Evolutionary conservation across 2,329 filamentous ascomycete species (phyloP), one percentile per base, ranked within the genome.

Genomic region (Cryphonectria parasitica): DNA sequence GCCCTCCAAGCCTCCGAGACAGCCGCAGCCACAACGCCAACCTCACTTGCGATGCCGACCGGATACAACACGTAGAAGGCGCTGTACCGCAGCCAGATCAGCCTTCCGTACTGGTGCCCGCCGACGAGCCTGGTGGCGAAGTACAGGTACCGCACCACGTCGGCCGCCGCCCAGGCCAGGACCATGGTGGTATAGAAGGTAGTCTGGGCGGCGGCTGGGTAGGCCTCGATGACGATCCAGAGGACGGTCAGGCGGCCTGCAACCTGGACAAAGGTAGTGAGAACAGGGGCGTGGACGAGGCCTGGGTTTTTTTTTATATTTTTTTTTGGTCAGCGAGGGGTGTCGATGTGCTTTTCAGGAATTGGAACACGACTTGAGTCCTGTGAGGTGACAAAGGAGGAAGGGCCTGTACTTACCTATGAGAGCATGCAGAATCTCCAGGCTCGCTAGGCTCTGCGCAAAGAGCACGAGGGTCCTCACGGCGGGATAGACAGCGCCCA

Each of bases 11-110:
- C 66, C 28, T 68, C 66, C 25, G 13, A 60, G 1, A 72, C 31
- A 11, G 71, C 69, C 31, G 41, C 31, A 17, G 61, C 67, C 36
- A 71, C 71, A 6, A 72, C 66, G 1, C 62, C 71, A 4, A 71
- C 31, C 63, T 71, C 71, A 4, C 69, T 69, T 41, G 66, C 62
- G 41, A 72, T 71, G 13, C 71, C 71, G 13, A 71, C 43, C 10
- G 71, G 71, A 25, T 72, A 72, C 28, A 72, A 34, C 13, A 71
- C 28, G 41, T 72, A 71, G 49, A 71, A 72, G 31, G 71, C 71
- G 66, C 66, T 72, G 66, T 72, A 71, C 17, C 69, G 71, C 39
- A 67, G 62, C 71, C 69, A 72, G 66, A 65, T 66, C 49, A 72
- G 31, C 28, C 52, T 68, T 25, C 22, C 19, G 63, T 72, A 72